Conservation (phyloP, 1,284 basidiomycete genomes). For the Singerocomus rubriflavus region DNA sequence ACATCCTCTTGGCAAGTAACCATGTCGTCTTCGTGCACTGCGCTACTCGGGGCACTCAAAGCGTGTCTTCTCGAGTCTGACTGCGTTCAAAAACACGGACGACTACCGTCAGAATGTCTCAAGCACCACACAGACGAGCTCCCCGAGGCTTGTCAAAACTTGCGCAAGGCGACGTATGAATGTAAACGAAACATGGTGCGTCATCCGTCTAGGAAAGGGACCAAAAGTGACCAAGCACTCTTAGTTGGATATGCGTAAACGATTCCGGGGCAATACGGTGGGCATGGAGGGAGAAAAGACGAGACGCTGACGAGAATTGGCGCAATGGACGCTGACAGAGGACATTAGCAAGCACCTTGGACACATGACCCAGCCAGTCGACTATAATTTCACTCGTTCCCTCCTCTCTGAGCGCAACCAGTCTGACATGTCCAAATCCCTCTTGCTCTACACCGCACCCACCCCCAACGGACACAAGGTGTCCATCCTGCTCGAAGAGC, state of each 20-base stretch:
- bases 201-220: conserved; percentile 13
- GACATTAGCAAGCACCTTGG: conserved; percentile 22
- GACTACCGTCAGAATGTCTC: conserved; percentile 76
- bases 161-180: conserved; percentile 78
- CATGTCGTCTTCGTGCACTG: conserved; percentile 80
- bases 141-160: conserved; percentile 70
- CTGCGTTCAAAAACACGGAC: conserved; percentile 74
- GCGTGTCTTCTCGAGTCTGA: conserved; percentile 78
- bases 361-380: conserved; percentile 13
- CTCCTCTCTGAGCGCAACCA: not conserved
- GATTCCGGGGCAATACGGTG: conserved; percentile 73
- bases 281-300: conserved; percentile 40
- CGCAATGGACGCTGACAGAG: conserved; percentile 5
- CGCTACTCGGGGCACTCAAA: conserved; percentile 70
- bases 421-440: conserved; percentile 33
- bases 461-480: conserved; percentile 73
- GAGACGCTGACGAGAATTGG: not conserved
- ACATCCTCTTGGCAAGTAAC: not conserved
- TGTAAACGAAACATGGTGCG: conserved; percentile 86
- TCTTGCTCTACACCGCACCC: conserved; percentile 59
- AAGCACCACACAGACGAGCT: conserved; percentile 68
- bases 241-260: conserved; percentile 82
- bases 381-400: conserved; percentile 7
- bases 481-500: conserved; percentile 67
- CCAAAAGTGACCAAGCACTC: not conserved